Evolutionary conservation across 139 green algal genomes (phyloP).

Genomic region (Edaphochlamys debaryana): DNA sequence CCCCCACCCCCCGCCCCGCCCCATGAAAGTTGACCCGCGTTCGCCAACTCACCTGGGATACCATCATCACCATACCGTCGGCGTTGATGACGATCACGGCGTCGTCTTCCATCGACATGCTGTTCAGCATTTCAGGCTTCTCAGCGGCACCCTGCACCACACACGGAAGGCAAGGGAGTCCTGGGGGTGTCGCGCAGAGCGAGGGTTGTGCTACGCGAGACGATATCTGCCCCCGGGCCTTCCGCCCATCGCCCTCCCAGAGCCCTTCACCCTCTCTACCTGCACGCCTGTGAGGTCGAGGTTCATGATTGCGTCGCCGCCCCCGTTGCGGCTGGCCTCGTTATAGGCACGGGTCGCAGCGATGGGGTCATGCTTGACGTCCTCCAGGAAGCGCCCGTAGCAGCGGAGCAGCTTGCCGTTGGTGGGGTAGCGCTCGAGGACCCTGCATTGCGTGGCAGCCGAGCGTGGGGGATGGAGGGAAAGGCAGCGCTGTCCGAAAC

Average conservation of each 20-base stretch:
- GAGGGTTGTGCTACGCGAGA: not conserved
- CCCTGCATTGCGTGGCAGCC: too few relatives aligned
- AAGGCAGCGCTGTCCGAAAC: too few relatives aligned
- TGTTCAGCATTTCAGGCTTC: constrained; percentile 39
- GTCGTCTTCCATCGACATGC: constrained; percentile 49
- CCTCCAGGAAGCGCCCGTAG: constrained; percentile 59
- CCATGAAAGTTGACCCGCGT: not conserved
- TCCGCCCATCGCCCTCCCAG: too few relatives aligned
- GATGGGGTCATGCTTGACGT: constrained; percentile 41
- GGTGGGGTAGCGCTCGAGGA: constrained; percentile 58
- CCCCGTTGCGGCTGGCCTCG: constrained; percentile 21
- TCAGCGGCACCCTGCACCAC: not conserved
- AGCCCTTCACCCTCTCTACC: not conserved
- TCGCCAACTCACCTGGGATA: constrained; percentile 3
- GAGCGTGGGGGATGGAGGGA: too few relatives aligned
- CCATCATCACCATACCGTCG: constrained; percentile 44
- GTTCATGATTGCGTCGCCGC: constrained; percentile 5
- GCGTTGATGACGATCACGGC: constrained; percentile 52
- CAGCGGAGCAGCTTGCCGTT: constrained; percentile 49
- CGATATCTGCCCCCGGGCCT: too few relatives aligned
- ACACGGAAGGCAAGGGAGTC: not conserved
- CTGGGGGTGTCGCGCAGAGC: not conserved
- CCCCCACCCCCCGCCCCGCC: too few relatives aligned
- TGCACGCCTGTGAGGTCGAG: constrained; percentile 14
- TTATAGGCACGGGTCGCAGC: constrained; percentile 16